Base-by-base conservation (phyloP, 768 basidiomycete species). In the Tremella mesenterica region DNA sequence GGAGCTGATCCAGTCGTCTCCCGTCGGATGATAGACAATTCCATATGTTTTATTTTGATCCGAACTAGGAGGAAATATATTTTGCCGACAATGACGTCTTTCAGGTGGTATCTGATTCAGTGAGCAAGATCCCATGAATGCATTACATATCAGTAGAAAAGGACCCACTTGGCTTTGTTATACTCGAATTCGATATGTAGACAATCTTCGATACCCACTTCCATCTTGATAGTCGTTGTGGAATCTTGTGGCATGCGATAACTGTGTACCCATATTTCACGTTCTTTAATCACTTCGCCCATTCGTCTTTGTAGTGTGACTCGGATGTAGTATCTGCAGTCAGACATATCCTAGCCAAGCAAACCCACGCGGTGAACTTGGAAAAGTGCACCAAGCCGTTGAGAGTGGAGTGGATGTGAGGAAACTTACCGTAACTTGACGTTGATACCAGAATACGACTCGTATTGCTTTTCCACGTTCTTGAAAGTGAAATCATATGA, bases 41-140 rank as follows among this genome's bases (percentile, higher is more conserved):
- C 92, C 93, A 97, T 97, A 64, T 97, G 91, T 75, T 99, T 96
- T 76, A 97, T 99, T 79, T 79, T 97, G 79, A 99, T 97, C 51
- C 95, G 85, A 7, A 97, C 92, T 38, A 97, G 84, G 47, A 99
- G 79, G 77, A 99, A 97, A 77, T 93, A 97, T 72, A 97, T 96
- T 79, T 97, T 97, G 74, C 95, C 95, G 26, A 99, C 92, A 43
- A 97, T 97, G 48, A 97, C 95, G 69, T 97, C 93, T 76, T 96
- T 97, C 55, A 97, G 76, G 71, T 99, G 95, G 75, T 99, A 99
- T 75, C 93, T 99, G 49, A 20, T 21, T n/a, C 3, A 31, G 43
- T 20, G n/a, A 31, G 47, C 27, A 2, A 20, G 28, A n/a, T 31
- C 7, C 12, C 21, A 36, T 12, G 28, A 6, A 7, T 20, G 51